phyloP scores from a whole-genome alignment of 495 filamentous ascomycete genomes.

The Talaromyces proteolyticus region DNA sequence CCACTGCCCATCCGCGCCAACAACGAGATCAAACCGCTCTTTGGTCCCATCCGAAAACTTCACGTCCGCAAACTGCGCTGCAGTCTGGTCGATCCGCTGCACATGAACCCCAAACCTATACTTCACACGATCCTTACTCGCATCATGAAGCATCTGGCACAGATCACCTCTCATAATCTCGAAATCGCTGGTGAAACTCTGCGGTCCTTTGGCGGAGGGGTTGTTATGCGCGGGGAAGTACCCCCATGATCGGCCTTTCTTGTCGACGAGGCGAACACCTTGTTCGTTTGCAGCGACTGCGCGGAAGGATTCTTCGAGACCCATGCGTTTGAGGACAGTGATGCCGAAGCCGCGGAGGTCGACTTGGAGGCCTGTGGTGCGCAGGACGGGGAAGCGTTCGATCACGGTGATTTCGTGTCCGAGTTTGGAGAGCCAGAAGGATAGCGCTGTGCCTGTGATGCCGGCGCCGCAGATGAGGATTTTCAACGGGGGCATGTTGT shows the following conservation, averaged over 20 bases:
- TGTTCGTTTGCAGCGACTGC: conserved; percentile 19
- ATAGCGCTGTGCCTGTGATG: conserved; percentile 28
- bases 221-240: conserved; percentile 26
- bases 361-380: conserved; percentile 29
- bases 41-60: conserved; percentile 25
- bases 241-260: conserved; percentile 11
- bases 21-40: conserved; percentile 38
- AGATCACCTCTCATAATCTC: conserved; percentile 46
- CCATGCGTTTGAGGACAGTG: conserved; percentile 30
- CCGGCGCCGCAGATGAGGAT: conserved; percentile 45
- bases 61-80: conserved; percentile 20
- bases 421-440: conserved; percentile 27
- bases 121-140: conserved; percentile 14
- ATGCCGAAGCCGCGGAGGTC: conserved; percentile 35
- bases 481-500: conserved; percentile 19
- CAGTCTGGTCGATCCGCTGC: conserved; percentile 9
- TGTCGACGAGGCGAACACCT: conserved; percentile 28
- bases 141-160: conserved; percentile 24
- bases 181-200: conserved; percentile 32
- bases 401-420: conserved; percentile 31
- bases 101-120: conserved; percentile 27
- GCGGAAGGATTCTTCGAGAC: conserved; percentile 22
- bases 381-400: conserved; percentile 27
- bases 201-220: conserved; percentile 17
- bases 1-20: conserved; percentile 43